These are phyloP conservation scores for Turnera subulata DNA, from an alignment of 345 rosid species.

Conservation along the genomic window DNA sequence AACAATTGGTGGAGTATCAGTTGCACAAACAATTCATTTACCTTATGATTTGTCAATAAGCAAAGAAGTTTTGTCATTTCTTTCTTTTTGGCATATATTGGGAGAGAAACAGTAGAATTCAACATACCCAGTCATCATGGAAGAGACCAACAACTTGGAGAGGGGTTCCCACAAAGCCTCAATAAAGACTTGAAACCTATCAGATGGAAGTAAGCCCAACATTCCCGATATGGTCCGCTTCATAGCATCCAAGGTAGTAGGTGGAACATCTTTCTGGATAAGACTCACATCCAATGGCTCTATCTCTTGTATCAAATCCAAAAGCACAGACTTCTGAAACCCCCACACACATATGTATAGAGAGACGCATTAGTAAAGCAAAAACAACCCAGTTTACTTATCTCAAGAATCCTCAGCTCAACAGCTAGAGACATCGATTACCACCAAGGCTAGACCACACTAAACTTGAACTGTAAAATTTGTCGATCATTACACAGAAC, in stretches of 20 bases:
- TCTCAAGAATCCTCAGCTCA: neutral
- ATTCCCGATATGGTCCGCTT: conserved; percentile 95
- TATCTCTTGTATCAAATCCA: conserved; percentile 74
- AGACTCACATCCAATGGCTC: conserved; percentile 90
- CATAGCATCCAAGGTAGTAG: conserved; percentile 89
- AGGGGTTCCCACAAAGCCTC: conserved; percentile 95
- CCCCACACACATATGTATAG: conserved; percentile 5
- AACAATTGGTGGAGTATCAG: too few species aligned
- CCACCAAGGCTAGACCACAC: neutral
- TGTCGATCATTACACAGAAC: neutral
- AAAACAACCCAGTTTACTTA: neutral
- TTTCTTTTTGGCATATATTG: too few species aligned
- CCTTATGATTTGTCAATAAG: too few species aligned
- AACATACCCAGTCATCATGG: conserved; percentile 98
- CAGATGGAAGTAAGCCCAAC: conserved; percentile 95
- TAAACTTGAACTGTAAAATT: too few species aligned
- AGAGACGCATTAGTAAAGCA: neutral
- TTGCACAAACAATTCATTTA: too few species aligned
- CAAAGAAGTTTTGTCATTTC: too few species aligned
- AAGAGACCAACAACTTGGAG: conserved; percentile 79
- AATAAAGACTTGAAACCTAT: conserved; percentile 79
- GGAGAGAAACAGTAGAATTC: neutral
- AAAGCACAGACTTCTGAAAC: conserved; percentile 56
- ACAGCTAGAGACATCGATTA: neutral
- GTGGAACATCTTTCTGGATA: conserved; percentile 82